These are phyloP conservation scores for Fusarium sp. DNA, from an alignment of 2,329 filamentous ascomycete species.

Conservation along the genomic window DNA sequence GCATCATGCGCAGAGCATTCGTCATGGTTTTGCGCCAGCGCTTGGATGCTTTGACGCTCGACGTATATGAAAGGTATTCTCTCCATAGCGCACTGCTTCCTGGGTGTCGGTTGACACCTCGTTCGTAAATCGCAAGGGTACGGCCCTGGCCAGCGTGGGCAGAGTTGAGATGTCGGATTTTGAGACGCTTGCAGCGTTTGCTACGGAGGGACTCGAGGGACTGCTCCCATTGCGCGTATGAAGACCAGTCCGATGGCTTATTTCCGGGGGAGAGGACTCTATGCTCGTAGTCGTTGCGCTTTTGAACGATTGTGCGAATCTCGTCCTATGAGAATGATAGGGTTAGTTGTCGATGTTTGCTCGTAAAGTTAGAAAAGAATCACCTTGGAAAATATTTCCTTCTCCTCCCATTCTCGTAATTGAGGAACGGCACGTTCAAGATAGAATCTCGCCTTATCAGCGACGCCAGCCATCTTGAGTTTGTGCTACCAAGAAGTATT, in stretches of 20 bases:
- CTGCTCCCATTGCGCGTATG: constrained; percentile 81
- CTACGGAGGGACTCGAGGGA: constrained; percentile 80
- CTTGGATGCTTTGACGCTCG: constrained; percentile 74
- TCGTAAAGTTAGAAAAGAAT: constrained; percentile 22
- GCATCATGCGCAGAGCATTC: constrained; percentile 84
- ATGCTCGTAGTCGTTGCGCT: constrained; percentile 94
- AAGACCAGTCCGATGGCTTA: constrained; percentile 81
- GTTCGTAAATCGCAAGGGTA: constrained; percentile 90
- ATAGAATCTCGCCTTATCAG: constrained; percentile 95
- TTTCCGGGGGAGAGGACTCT: constrained; percentile 85
- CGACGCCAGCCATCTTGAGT: constrained; percentile 78
- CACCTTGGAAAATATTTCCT: constrained; percentile 88
- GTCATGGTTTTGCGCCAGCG: constrained; percentile 74
- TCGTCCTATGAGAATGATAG: constrained; percentile 74
- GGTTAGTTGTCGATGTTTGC: constrained; percentile 17
- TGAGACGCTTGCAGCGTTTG: constrained; percentile 85
- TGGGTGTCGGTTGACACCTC: constrained; percentile 85
- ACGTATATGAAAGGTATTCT: constrained; percentile 87
- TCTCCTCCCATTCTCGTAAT: constrained; percentile 90
- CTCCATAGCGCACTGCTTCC: constrained; percentile 87
- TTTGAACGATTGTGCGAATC: constrained; percentile 87
- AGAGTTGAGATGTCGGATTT: constrained; percentile 74
- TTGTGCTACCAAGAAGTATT: constrained; percentile 8
- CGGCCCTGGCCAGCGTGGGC: constrained; percentile 81
- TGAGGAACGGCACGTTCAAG: constrained; percentile 93